These are phyloP conservation scores for Entomortierella beljakovae DNA, from an alignment of 192 early-diverging fungal genomes.

Conservation along the genomic window DNA sequence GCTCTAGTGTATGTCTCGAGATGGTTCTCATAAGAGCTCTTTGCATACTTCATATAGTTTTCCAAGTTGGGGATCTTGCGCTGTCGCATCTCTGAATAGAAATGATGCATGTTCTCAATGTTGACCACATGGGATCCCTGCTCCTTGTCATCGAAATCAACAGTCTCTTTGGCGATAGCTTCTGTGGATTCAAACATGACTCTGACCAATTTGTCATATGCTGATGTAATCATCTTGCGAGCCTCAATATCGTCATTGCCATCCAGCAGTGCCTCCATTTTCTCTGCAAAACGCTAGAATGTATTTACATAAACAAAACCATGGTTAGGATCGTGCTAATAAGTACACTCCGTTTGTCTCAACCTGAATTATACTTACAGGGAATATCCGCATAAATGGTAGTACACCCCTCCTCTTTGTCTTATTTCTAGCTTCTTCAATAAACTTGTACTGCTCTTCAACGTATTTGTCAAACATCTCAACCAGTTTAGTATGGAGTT, in stretches of 20 bases:
- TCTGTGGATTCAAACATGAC: slow-evolving; percentile 91
- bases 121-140: slow-evolving; percentile 79
- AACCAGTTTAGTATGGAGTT: slow-evolving; percentile 72
- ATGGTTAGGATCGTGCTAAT: not conserved
- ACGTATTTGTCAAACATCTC: slow-evolving; percentile 85
- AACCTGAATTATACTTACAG: slow-evolving; percentile 58
- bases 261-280: slow-evolving; percentile 75
- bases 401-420: slow-evolving; percentile 90
- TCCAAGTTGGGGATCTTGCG: slow-evolving; percentile 81
- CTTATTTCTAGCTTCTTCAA: slow-evolving; percentile 93
- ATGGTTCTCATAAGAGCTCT: slow-evolving; percentile 82
- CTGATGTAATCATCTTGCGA: slow-evolving; percentile 76
- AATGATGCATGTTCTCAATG: slow-evolving; percentile 96
- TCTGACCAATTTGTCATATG: slow-evolving; percentile 86
- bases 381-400: slow-evolving; percentile 91
- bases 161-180: slow-evolving; percentile 78
- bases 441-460: slow-evolving; percentile 87
- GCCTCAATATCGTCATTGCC: slow-evolving; percentile 70
- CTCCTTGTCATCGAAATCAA: slow-evolving; percentile 88
- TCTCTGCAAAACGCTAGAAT: slow-evolving; percentile 78
- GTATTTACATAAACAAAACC: not conserved
- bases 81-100: slow-evolving; percentile 81
- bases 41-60: slow-evolving; percentile 85
- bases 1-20: slow-evolving; percentile 87
- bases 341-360: not conserved